Evolutionary conservation across 805 yeast species (phyloP).

Genomic region (Wickerhamiella nectarea): DNA sequence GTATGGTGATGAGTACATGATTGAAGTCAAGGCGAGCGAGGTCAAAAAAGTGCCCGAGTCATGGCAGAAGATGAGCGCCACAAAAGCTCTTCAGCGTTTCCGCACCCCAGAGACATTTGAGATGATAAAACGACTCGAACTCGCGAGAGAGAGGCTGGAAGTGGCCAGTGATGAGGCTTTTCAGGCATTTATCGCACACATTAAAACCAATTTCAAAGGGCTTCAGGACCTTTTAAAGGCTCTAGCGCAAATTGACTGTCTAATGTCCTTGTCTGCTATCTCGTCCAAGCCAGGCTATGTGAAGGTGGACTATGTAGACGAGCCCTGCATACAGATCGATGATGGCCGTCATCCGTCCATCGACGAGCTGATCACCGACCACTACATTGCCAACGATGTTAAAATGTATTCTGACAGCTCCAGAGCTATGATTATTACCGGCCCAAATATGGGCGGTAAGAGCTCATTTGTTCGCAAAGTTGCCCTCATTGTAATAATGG

Average conservation of each 20-base stretch:
- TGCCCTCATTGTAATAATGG: slow-evolving; percentile 59
- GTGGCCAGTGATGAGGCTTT: slow-evolving; percentile 37
- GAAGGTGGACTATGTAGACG: slow-evolving; percentile 38
- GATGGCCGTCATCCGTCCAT: slow-evolving; percentile 58
- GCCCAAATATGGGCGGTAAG: slow-evolving; percentile 85
- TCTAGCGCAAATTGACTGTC: slow-evolving; percentile 49
- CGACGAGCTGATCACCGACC: slow-evolving; percentile 32
- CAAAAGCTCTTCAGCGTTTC: slow-evolving; percentile 51
- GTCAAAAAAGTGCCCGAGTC: slow-evolving; percentile 47
- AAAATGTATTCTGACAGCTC: slow-evolving; percentile 34
- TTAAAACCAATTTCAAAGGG: slow-evolving; percentile 26
- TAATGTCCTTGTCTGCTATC: slow-evolving; percentile 51
- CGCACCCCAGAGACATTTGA: slow-evolving; percentile 45
- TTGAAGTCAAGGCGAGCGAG: slow-evolving; percentile 57
- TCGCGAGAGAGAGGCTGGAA: slow-evolving; percentile 43
- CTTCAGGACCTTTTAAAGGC: slow-evolving; percentile 34
- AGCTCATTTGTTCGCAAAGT: slow-evolving; percentile 63
- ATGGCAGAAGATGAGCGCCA: slow-evolving; percentile 73
- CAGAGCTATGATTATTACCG: slow-evolving; percentile 56
- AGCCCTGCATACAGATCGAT: slow-evolving; percentile 35
- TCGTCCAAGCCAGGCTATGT: slow-evolving; percentile 35
- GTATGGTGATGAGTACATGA: slow-evolving; percentile 44
- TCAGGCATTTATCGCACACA: slow-evolving; percentile 26
- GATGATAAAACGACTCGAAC: slow-evolving; percentile 42
- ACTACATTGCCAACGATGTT: slow-evolving; percentile 57